These are phyloP conservation scores for Pseudoturritis turrita DNA, from an alignment of 345 rosid genomes.

Conservation along the genomic window DNA sequence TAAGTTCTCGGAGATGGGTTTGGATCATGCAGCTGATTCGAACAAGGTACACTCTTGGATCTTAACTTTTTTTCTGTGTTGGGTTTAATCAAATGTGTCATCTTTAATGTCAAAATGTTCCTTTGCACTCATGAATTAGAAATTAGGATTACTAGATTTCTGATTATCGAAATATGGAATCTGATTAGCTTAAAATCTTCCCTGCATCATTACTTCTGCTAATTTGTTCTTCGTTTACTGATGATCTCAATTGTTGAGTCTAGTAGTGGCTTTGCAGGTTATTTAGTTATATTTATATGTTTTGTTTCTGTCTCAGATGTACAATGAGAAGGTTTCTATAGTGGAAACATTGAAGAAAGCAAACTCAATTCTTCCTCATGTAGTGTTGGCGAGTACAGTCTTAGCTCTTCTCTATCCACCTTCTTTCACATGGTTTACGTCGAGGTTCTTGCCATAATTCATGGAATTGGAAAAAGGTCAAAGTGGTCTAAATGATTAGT, in stretches of 20 bases:
- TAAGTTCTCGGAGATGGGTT: constrained; percentile 38
- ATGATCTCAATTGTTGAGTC: neutral
- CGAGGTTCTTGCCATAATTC: constrained; percentile 43
- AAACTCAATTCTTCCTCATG: constrained; percentile 80
- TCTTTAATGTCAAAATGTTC: neutral
- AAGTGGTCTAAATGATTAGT: neutral
- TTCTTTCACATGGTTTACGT: constrained; percentile 93
- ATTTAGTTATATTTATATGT: neutral
- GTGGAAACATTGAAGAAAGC: constrained; percentile 62
- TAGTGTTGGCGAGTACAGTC: constrained; percentile 75
- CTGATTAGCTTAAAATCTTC: neutral
- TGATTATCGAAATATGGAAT: neutral
- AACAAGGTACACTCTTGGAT: constrained; percentile 28
- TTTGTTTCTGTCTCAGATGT: constrained; percentile 30
- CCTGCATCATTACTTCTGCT: neutral
- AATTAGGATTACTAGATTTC: neutral
- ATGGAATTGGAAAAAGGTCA: neutral
- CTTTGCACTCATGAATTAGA: neutral
- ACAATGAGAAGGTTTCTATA: constrained; percentile 36
- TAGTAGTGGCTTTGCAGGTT: neutral
- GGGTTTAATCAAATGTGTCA: neutral
- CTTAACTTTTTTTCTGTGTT: neutral
- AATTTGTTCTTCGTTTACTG: neutral
- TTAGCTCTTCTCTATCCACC: constrained; percentile 92
- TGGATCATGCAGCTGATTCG: constrained; percentile 29